Base-by-base conservation (phyloP, 352 stramenopile genomes). In the Globisporangium echinulatum region DNA sequence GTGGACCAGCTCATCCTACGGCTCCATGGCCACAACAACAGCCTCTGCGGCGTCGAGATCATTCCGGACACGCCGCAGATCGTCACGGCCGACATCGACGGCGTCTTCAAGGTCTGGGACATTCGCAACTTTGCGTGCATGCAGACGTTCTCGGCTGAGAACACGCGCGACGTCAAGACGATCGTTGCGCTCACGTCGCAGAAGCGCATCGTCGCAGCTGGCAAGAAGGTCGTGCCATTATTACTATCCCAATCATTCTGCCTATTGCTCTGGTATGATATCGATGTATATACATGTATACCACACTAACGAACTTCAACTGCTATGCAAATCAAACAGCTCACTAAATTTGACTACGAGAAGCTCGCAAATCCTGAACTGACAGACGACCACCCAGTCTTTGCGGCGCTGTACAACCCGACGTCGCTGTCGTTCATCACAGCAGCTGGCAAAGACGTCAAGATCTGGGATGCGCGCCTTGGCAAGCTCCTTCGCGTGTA, bases 51-150 rank as follows among this genome's bases (percentile, higher is more conserved):
- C 7, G 85, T 95, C 40, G 82, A 95, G 66, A 92, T 96, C 66
- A 85, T 95, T 49, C 73, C 82, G 7, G 75, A 92, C 61, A 90
- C 87, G 7, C 85, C 85, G 4, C 85, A 96, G 63, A 90, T 96
- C 59, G 79, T 96, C 54, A 96, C 83, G 3, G 82, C 81, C 6
- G 88, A 96, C 62, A 71, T 91, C 2, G 79, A 88, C 53, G 88
- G 88, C 11, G 64, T 90, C 36, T 90, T 94, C 58, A 96, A 96
- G 53, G 79, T 96, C 40, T 96, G 88, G 87, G 85, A 96, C 61
- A 90, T 96, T 50, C 81, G 87, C 50, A 96, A 95, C 62, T 96
- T 96, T 66, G 79, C 76, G 17, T 94, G 83, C 58, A 88, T 96
- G 70, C 88, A 96, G 64, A 96, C 83, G 4, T 96, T 96, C 65